phyloP scores from a whole-genome alignment of 2,329 filamentous ascomycete species.

The Achaetomium macrosporum region DNA sequence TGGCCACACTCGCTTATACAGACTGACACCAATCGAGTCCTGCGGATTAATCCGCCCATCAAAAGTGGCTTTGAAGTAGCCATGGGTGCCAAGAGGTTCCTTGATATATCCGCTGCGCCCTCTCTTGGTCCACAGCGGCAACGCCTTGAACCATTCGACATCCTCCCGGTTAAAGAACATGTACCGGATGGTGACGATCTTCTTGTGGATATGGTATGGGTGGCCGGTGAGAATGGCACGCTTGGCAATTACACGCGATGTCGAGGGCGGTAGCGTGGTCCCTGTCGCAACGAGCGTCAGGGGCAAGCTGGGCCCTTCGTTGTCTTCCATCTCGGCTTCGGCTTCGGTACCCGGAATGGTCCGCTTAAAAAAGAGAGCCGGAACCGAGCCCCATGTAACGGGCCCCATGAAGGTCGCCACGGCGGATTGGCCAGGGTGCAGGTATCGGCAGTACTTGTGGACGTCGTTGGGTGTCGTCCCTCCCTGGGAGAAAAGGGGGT shows the following conservation, averaged over 20 bases:
- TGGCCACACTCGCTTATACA: constrained; percentile 84
- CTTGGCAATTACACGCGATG: constrained; percentile 80
- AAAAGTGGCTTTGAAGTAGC: constrained; percentile 99
- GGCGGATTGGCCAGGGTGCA: constrained; percentile 84
- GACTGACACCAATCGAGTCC: constrained; percentile 83
- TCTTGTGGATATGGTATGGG: constrained; percentile 98
- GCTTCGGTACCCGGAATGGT: constrained; percentile 32
- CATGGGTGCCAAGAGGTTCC: constrained; percentile 90
- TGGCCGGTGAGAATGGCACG: constrained; percentile 90
- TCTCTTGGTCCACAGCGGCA: constrained; percentile 89
- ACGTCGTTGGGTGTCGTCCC: constrained; percentile 93
- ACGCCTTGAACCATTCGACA: constrained; percentile 93
- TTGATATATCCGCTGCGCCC: constrained; percentile 89
- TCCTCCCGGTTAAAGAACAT: constrained; percentile 99
- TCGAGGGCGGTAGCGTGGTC: constrained; percentile 74
- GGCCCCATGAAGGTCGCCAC: constrained; percentile 88
- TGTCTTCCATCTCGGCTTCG: constrained; percentile 40
- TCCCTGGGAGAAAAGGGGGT: constrained; percentile 83
- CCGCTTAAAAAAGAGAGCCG: constrained; percentile 79
- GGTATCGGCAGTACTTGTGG: constrained; percentile 89
- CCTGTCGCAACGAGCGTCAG: constrained; percentile 79
- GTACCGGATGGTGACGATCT: constrained; percentile 91
- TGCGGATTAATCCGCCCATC: constrained; percentile 94
- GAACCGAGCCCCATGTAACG: constrained; percentile 87
- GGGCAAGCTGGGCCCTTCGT: constrained; percentile 34